Percentiles rank a stretch among this genome's conserved stretches.
phyloP scores from a whole-genome alignment of 2,329 filamentous ascomycete genomes.

The Colletotrichum noveboracense region DNA sequence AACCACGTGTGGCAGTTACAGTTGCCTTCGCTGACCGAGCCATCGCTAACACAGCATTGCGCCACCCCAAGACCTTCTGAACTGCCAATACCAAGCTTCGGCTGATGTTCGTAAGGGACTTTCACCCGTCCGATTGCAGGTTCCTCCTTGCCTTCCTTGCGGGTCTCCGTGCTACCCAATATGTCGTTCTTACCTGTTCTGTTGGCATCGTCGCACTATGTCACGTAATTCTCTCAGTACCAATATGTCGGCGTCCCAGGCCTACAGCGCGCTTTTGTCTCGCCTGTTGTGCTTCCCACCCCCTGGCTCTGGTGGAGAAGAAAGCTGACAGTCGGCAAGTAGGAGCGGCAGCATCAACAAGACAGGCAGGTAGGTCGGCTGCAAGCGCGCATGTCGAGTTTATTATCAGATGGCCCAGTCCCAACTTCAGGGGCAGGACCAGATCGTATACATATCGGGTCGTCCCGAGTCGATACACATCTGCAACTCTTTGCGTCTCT shows the following conservation, averaged over 20 bases:
- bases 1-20: not conserved
- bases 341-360: not conserved
- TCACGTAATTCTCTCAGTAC: not conserved
- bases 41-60: conserved; percentile 5
- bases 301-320: conserved; percentile 8
- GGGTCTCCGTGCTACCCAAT: not conserved
- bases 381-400: not conserved
- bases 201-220: not conserved
- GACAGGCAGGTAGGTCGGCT: not conserved
- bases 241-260: not conserved
- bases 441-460: not conserved
- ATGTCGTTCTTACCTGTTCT: not conserved
- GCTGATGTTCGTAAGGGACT: not conserved
- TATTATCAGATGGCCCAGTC: not conserved
- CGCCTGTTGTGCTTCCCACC: not conserved
- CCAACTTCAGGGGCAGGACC: not conserved
- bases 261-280: not conserved
- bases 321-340: not conserved
- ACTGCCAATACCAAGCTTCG: not conserved
- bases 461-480: not conserved
- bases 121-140: not conserved
- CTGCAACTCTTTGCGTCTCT: not conserved
- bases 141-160: not conserved
- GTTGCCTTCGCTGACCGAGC: not conserved
- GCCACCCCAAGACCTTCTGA: not conserved